These are phyloP conservation scores for Skeletonema potamos DNA, from an alignment of 108 stramenopile species.

Conservation along the genomic window DNA sequence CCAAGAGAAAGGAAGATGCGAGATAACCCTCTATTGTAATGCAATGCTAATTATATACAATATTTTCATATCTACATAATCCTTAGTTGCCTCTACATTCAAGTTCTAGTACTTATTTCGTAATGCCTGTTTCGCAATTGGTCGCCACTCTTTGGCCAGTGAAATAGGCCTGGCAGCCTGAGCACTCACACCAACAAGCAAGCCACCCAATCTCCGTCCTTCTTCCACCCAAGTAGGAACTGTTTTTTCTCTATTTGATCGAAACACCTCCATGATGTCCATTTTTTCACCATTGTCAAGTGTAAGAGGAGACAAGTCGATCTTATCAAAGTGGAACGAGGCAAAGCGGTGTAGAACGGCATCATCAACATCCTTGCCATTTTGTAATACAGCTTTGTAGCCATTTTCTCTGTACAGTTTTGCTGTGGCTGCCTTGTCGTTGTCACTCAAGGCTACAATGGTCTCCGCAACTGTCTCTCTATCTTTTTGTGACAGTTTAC, in stretches of 20 bases:
- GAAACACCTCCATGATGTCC: constrained; percentile 31
- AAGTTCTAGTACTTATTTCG: constrained; percentile 5
- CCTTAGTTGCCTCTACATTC: too few relatives aligned
- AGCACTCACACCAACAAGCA: constrained; percentile 31
- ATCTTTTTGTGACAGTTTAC: constrained; percentile 25
- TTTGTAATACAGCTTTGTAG: constrained; percentile 25
- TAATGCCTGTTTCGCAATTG: constrained; percentile 33
- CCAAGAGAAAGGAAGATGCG: background rate
- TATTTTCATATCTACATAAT: background rate
- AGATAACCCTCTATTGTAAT: background rate
- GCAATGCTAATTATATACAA: background rate
- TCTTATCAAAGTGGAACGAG: constrained; percentile 39
- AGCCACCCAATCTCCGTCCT: constrained; percentile 34
- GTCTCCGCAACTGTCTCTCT: constrained; percentile 34
- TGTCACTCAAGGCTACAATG: constrained; percentile 32
- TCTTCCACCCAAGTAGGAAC: constrained; percentile 39
- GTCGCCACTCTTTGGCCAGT: constrained; percentile 42
- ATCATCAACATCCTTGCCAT: constrained; percentile 14
- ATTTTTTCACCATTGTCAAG: constrained; percentile 39
- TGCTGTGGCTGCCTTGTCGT: constrained; percentile 30
- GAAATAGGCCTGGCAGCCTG: constrained; percentile 53
- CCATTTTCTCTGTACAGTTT: constrained; percentile 41
- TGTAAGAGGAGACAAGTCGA: constrained; percentile 44
- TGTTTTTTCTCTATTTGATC: constrained; percentile 13
- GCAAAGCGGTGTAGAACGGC: constrained; percentile 41